Conservation (phyloP, 768 basidiomycete genomes). For the Leccinellum rugosiceps region DNA sequence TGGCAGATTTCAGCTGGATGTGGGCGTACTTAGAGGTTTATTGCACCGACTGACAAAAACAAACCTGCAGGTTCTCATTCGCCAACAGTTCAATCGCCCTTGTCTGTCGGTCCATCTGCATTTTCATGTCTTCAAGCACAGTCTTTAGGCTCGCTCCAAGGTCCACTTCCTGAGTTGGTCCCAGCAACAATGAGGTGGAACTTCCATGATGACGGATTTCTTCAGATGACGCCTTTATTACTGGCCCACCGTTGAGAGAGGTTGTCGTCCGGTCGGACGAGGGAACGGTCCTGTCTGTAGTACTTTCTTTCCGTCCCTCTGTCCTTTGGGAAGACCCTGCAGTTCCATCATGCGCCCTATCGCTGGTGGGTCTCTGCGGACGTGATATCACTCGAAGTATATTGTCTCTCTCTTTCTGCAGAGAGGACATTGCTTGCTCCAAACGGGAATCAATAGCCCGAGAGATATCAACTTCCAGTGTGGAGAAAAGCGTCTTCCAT, state of each 20-base stretch:
- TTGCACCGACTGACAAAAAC: constrained; percentile 1
- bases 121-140: constrained; percentile 45
- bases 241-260: constrained; percentile 7
- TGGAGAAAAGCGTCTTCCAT: constrained; percentile 47
- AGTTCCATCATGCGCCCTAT: constrained; percentile 6
- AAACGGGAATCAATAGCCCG: constrained; percentile 33
- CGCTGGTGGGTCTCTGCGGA: constrained; percentile 14
- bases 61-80: constrained; percentile 49
- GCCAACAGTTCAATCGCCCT: constrained; percentile 39
- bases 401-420: constrained; percentile 32
- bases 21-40: constrained; percentile 4
- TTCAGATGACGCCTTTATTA: constrained; percentile 8
- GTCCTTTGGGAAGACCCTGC: constrained; percentile 9
- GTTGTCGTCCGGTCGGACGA: constrained; percentile 11
- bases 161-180: constrained; percentile 17
- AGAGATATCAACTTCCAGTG: constrained; percentile 40
- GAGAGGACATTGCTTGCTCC: constrained; percentile 31
- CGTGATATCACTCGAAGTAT: constrained; percentile 18
- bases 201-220: constrained; percentile 10
- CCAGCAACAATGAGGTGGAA: constrained; percentile 10
- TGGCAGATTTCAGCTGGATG: constrained; percentile 15
- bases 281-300: constrained; percentile 10
- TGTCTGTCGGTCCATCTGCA: constrained; percentile 48
- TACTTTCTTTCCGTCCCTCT: constrained; percentile 11
- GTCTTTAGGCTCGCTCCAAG: constrained; percentile 28